Conservation (phyloP, 2,329 filamentous ascomycete genomes). For the Cercospora beticola region DNA sequence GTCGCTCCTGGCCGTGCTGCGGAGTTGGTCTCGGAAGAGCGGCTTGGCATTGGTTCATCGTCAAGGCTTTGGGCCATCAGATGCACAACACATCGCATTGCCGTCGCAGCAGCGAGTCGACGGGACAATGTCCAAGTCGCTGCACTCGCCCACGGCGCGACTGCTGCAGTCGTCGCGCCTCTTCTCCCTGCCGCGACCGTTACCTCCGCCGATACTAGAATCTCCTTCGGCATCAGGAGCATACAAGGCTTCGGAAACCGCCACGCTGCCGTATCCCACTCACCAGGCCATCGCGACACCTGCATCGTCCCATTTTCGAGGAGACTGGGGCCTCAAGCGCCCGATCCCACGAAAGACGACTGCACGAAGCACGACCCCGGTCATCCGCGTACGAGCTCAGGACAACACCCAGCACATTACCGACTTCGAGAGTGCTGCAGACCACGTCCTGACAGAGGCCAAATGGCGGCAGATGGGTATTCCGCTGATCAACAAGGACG, state of each 20-base stretch:
- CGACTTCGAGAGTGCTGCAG: constrained; percentile 79
- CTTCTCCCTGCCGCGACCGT: constrained; percentile 78
- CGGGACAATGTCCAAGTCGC: constrained; percentile 39
- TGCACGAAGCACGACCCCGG: constrained; percentile 70
- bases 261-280: constrained; percentile 76
- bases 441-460: constrained; percentile 74
- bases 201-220: constrained; percentile 59
- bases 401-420: constrained; percentile 87
- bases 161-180: constrained; percentile 84
- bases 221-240: constrained; percentile 49
- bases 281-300: constrained; percentile 80
- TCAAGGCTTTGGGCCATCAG: not conserved
- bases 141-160: constrained; percentile 59
- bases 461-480: constrained; percentile 85
- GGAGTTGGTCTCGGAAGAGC: not conserved
- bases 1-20: not conserved
- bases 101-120: not conserved
- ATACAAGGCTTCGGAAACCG: constrained; percentile 61
- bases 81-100: not conserved
- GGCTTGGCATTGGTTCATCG: not conserved
- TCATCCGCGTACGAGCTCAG: constrained; percentile 72
- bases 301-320: constrained; percentile 66
- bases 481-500: constrained; percentile 58
- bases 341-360: constrained; percentile 70
- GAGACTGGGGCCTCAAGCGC: constrained; percentile 92